Evolutionary conservation across 805 yeast species (phyloP), one percentile per base, ranked within the genome.

Genomic region (Candida ipomoeae): DNA sequence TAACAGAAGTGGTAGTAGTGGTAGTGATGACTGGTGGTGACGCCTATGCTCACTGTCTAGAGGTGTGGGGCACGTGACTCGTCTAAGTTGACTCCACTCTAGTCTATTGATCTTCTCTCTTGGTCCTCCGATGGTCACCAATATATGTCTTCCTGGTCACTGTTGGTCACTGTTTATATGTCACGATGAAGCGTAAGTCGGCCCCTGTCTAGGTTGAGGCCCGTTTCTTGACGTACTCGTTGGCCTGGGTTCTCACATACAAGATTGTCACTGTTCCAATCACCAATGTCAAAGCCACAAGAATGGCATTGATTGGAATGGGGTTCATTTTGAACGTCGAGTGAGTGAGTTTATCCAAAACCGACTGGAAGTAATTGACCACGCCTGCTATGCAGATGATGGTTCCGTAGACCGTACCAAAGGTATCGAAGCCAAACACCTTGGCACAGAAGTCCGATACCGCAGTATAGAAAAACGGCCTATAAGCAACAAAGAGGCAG

Each of bases 381-480:
- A 77, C 55, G 35, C 84, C 84, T 1, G 83, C 73, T 21, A 77
- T 66, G 40, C 81, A 75, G 66, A 79, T 78, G 32, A 79, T 77
- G 17, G 80, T 64, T n/a, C 84, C 84, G 57, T 80, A 80, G 29
- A 80, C 75, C 1, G 82, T 77, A 37, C 86, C 84, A 61, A 80
- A 78, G 10, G 84, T 79, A 58, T 80, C 83, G 55, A 78, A 75
- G 1, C 86, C 85, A 62, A 81, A 83, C 44, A 79, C 83, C 62
- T 83, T 83, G 26, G 86, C 83, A 59, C 84, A 80, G 59, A 72
- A 77, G 60, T 80, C 84, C 3, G 81, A 74, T 36, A 80, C 67
- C 2, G 81, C 70, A n/a, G 84, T 79, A 60, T 80, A 80, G 64
- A 78, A 80, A 56, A 80, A 78, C 35, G 84, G 84, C 62, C 84